Evolutionary conservation across 306 rosid genomes (phyloP), one percentile per base, ranked within the genome.

Genomic region (Pyrus pyrifolia): DNA sequence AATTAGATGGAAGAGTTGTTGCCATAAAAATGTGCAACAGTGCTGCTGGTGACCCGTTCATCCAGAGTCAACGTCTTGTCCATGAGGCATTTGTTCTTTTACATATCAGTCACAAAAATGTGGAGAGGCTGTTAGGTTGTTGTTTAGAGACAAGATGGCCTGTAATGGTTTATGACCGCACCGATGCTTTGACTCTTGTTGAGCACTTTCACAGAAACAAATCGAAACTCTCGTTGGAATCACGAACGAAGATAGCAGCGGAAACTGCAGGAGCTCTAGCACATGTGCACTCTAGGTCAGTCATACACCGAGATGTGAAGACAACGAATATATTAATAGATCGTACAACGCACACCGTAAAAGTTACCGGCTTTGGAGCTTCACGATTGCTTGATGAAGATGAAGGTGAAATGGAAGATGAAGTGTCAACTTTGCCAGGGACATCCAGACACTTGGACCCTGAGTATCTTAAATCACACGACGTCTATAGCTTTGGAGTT

Each of bases 401-500:
- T 19, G 57, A 13, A 51, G 57, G 4, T 51, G 57, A 51, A 51
- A 18, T 18, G 17, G 23, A 7, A 2, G 60, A 17, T 21, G 11
- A 53, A 55, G 23, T 21, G 13, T 55, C 10, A 19, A 55, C 12
- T 13, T 51, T 51, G 25, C 60, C 23, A 1, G 11, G 8, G 23
- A 7, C 11, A 19, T 2, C 11, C 1, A 9, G 30, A 59, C 11
- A 4, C 33, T 11, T 23, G 0, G 67, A 27, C 2, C 67, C 67
- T 2, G 63, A 58, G 12, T 6, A 13, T 29, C 12, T 25, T 62
- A 0, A 14, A 13, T 1, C 4, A 14, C 4, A 6, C 4, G 2
- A 78, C 3, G 82, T 78, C 2, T 78, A 78, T 33, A 79, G 82
- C 30, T 72, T 79, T 23, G 82, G 82, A 18, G 68, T 79, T n/a